These are phyloP conservation scores for Cyclotella distinguenda DNA, from an alignment of 108 stramenopile species.

Conservation along the genomic window DNA sequence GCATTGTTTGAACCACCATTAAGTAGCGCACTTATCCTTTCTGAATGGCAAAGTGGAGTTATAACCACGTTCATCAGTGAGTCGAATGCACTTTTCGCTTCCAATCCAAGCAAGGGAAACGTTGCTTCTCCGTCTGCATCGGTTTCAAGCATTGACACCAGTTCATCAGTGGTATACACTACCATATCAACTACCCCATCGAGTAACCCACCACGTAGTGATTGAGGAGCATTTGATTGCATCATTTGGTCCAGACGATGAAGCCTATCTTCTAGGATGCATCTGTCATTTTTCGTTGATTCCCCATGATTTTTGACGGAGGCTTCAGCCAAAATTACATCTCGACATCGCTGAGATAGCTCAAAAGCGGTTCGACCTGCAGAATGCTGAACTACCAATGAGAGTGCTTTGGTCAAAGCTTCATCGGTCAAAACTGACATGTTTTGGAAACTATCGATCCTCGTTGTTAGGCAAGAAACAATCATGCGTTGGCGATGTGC, in stretches of 20 bases:
- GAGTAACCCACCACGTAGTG: slow-evolving; percentile 56
- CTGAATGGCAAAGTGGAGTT: slow-evolving; percentile 66
- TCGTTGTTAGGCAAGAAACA: slow-evolving; percentile 33
- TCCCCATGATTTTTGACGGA: background rate
- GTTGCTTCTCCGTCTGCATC: slow-evolving; percentile 21
- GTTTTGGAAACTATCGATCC: background rate
- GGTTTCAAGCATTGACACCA: slow-evolving; percentile 23
- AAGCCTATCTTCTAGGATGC: slow-evolving; percentile 25
- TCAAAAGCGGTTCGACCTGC: slow-evolving; percentile 63
- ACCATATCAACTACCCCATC: slow-evolving; percentile 78
- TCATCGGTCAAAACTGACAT: slow-evolving; percentile 7
- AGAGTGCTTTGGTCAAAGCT: slow-evolving; percentile 16
- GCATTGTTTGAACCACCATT: slow-evolving; percentile 26
- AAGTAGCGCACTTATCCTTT: slow-evolving; percentile 53
- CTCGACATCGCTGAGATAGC: slow-evolving; percentile 64
- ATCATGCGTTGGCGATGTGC: slow-evolving; percentile 49
- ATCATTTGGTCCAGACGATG: slow-evolving; percentile 47
- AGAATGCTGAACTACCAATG: slow-evolving; percentile 47
- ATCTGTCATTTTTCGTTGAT: background rate
- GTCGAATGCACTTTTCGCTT: slow-evolving; percentile 55
- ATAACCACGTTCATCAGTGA: slow-evolving; percentile 69
- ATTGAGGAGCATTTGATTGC: slow-evolving; percentile 50
- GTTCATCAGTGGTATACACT: slow-evolving; percentile 56
- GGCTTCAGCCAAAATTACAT: slow-evolving; percentile 35
- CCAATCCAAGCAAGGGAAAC: slow-evolving; percentile 58